Base-by-base conservation (phyloP, 192 early-diverging fungal genomes). In the Coemansia erecta region DNA sequence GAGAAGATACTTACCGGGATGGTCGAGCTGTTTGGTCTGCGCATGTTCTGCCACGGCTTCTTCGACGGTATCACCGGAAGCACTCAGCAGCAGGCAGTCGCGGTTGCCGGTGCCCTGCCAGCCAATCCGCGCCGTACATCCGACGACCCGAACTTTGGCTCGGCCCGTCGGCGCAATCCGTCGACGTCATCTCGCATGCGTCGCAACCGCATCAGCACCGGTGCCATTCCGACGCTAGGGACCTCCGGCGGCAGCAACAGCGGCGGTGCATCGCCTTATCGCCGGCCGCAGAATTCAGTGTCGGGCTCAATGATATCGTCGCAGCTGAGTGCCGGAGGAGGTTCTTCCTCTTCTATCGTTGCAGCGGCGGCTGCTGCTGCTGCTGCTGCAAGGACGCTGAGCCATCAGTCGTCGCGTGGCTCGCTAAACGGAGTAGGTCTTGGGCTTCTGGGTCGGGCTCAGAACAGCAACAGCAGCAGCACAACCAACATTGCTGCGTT, bases 21-120 rank as follows among this genome's bases (percentile, higher is more conserved):
- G 74, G 68, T 67, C n/a, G 74, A 77, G 64, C 64, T 77, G 42
- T 77, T 60, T 47, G 74, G 74, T 1, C 58, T 77, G 64, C 68
- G 74, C 6, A 42, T 55, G 15, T 77, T 71, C 53, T 70, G 68
- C 49, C 56, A 56, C 33, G 74, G 74, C 3, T 77, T 67, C 26
- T 77, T 77, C 33, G 74, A 77, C 31, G 22, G 64, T 14, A 10
- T 76, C 18, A 21, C 58, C 2, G 14, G 22, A n/a, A 21, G 40
- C 42, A 15, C 9, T 28, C 19, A 23, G 44, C 47, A 49, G 18
- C 46, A 49, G 33, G 18, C 1, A 15, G 53, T 19, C 3, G 22
- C 45, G 2, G 31, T 40, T 14, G 41, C 45, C 39, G 15, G 46
- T 22, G 11, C 13, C 3, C 7, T 31, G 23, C 49, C 35, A 35